A percentile compares a stretch with the other conserved stretches of the same genome.
Conservation (phyloP, 768 basidiomycete species). For the Kwoniella heveanensis region DNA sequence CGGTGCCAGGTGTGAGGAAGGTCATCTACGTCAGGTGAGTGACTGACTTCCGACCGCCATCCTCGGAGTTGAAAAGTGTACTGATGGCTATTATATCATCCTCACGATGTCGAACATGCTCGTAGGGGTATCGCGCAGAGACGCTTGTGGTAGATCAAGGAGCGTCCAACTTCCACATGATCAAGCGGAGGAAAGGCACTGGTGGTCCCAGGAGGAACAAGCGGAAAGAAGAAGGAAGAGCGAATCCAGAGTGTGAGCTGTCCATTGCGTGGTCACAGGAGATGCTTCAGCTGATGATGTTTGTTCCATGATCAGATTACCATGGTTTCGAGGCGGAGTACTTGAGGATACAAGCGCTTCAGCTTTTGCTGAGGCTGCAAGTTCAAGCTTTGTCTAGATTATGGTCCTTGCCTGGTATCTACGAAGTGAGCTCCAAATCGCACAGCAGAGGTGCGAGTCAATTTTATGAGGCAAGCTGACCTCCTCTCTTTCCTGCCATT, state of each 20-base stretch:
- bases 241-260: constrained; percentile 66
- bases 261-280: too few species aligned
- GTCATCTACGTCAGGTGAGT: constrained; percentile 81
- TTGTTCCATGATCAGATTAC: constrained; percentile 68
- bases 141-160: constrained; percentile 67
- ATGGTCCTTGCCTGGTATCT: constrained; percentile 46
- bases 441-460: too few species aligned
- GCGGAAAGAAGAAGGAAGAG: constrained; percentile 59
- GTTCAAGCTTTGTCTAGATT: constrained; percentile 56
- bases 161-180: constrained; percentile 65
- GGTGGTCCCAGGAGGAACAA: constrained; percentile 62
- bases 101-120: background rate
- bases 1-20: constrained; percentile 81
- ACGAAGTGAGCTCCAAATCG: constrained; percentile 39
- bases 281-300: background rate
- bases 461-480: too few species aligned
- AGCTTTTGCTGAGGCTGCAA: constrained; percentile 78
- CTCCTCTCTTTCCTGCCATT: too few species aligned
- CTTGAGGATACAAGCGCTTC: constrained; percentile 81
- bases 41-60: too few species aligned
- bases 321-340: constrained; percentile 76
- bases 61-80: too few species aligned
- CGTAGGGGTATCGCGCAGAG: constrained; percentile 80
- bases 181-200: constrained; percentile 67
- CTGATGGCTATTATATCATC: too few species aligned